Evolutionary conservation across 495 filamentous ascomycete genomes (phyloP), one percentile per base, ranked within the genome.

Genomic region (Penicillium nucicola): DNA sequence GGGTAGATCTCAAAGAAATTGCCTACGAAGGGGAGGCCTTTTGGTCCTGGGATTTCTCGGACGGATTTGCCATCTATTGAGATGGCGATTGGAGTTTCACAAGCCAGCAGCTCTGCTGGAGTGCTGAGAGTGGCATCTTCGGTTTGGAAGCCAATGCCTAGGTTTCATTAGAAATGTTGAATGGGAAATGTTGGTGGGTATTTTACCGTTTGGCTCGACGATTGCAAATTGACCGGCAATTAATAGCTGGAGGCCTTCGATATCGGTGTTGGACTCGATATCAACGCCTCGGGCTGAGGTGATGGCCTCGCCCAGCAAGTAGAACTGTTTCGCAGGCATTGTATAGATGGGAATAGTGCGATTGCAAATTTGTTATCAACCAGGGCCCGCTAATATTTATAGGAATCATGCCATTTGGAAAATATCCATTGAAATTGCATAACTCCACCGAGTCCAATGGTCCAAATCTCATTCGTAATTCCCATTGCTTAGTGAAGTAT

Each of bases 1-100:
- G 81, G 78, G 54, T 70, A 84, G 18, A 83, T 60, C 53, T 83
- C 80, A 53, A 75, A 79, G 66, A 67, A 76, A 56, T 64, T 76
- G 4, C 80, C 79, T 22, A 79, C 68, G 12, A 65, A 55, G 5
- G 81, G 80, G 4, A 83, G 53, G 4, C 69, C 74, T 2, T 56
- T 52, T 3, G 79, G 80, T 4, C 77, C 75, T 3, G 69, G 69
- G 5, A 70, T 57, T 10, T 72, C 66, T 5, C 71, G 67, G 13
- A 79, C 68, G 12, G 60, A 53, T 22, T 72, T 57, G 9, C 75
- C 75, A 43, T 78, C 73, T 17, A 80, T 66, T 15, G 66, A 67
- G 39, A 78, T 63, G 6, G 65, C 66, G 13, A 82, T 47, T 1
- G 69, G 64, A 5, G 42, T 56, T 14, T 53, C n/a, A 0, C 53